phyloP scores from a whole-genome alignment of 1,284 basidiomycete genomes.

The Ceraceosorus guamensis region DNA sequence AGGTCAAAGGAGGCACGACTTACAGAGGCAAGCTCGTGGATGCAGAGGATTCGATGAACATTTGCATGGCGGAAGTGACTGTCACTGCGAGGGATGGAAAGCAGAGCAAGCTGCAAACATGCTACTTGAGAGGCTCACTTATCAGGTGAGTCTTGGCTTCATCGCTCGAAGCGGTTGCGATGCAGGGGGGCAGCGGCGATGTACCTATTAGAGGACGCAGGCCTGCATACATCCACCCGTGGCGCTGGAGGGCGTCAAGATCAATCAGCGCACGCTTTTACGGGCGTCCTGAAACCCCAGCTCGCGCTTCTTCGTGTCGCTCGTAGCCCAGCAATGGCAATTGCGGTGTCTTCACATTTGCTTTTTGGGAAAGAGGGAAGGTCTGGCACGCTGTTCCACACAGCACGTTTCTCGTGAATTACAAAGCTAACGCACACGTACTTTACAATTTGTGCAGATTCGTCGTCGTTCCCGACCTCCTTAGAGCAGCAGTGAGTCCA shows the following conservation, averaged over 20 bases:
- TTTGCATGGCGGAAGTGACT: slow-evolving; percentile 91
- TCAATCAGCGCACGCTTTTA: no score
- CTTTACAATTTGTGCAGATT: slow-evolving; percentile 55
- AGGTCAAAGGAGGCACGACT: slow-evolving; percentile 92
- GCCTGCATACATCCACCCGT: no score
- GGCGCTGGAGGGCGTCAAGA: no score
- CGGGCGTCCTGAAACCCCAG: no score
- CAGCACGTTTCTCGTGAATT: no score
- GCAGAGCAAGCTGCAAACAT: slow-evolving; percentile 97
- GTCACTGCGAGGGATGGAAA: slow-evolving; percentile 96
- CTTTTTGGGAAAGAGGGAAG: no score
- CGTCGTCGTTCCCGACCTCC: slow-evolving; percentile 98
- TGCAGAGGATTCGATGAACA: slow-evolving; percentile 99
- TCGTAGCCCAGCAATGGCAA: neutral
- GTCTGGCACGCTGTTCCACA: no score
- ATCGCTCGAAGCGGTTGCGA: no score
- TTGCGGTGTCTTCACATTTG: neutral
- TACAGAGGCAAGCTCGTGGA: slow-evolving; percentile 97
- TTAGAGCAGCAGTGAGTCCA: slow-evolving; percentile 52
- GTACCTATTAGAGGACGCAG: no score
- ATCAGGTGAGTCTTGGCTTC: slow-evolving; percentile 19
- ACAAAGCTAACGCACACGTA: no score
- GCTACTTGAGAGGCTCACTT: slow-evolving; percentile 98
- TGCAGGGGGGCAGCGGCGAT: no score
- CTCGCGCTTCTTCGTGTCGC: no score